Conservation (phyloP, 1,284 basidiomycete genomes). For the Ceratobasidium sp. region DNA sequence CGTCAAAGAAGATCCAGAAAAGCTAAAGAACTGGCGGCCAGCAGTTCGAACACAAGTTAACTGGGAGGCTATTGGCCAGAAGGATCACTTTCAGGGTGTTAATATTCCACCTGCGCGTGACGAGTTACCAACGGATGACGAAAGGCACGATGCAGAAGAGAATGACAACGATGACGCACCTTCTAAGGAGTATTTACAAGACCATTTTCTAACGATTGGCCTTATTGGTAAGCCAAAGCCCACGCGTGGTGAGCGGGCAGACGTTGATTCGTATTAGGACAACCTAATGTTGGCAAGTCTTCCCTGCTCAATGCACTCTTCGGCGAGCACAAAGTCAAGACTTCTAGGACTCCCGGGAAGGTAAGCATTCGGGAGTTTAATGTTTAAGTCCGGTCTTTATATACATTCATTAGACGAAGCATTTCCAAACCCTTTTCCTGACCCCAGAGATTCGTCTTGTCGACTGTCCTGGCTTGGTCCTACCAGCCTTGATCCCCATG, state of each 20-base stretch:
- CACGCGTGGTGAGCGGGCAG: background rate
- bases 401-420: slow-evolving; percentile 71
- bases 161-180: slow-evolving; percentile 44
- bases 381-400: background rate
- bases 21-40: slow-evolving; percentile 71
- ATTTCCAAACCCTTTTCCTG: slow-evolving; percentile 92
- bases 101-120: slow-evolving; percentile 50
- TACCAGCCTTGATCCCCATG: slow-evolving; percentile 79
- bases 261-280: slow-evolving; percentile 58
- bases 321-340: slow-evolving; percentile 79
- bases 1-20: slow-evolving; percentile 60
- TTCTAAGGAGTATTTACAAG: slow-evolving; percentile 49
- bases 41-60: slow-evolving; percentile 68
- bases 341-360: slow-evolving; percentile 91
- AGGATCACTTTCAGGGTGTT: slow-evolving; percentile 54
- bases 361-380: slow-evolving; percentile 50
- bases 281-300: slow-evolving; percentile 94
- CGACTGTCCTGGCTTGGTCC: slow-evolving; percentile 85
- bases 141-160: slow-evolving; percentile 39
- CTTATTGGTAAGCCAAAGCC: slow-evolving; percentile 66
- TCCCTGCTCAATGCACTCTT: slow-evolving; percentile 90
- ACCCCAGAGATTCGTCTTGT: slow-evolving; percentile 80
- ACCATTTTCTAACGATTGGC: slow-evolving; percentile 72
- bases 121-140: background rate
- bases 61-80: slow-evolving; percentile 71